Percentiles rank a stretch among this genome's conserved stretches.
phyloP scores from a whole-genome alignment of 768 basidiomycete species.

The Boletus edulis region DNA sequence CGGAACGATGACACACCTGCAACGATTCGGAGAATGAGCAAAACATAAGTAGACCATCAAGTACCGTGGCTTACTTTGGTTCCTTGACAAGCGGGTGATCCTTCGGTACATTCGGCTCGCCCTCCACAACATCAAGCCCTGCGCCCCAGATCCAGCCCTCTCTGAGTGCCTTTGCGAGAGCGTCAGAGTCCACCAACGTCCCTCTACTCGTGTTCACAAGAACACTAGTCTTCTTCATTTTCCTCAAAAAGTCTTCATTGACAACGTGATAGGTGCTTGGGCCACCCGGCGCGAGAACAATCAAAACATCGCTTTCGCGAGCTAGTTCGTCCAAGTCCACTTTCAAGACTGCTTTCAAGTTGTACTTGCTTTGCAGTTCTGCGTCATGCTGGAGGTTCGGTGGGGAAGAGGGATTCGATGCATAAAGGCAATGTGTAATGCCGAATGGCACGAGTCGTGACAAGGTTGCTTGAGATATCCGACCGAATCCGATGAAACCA shows the following conservation, averaged over 20 bases:
- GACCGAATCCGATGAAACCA: slow-evolving; percentile 93
- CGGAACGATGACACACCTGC: slow-evolving; percentile 78
- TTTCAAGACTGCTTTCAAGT: slow-evolving; percentile 42
- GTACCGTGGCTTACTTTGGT: slow-evolving; percentile 49
- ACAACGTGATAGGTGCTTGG: slow-evolving; percentile 69
- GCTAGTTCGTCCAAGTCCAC: slow-evolving; percentile 72
- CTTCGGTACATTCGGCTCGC: slow-evolving; percentile 71
- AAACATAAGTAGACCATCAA: background rate
- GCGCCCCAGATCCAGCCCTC: slow-evolving; percentile 88
- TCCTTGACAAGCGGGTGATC: slow-evolving; percentile 83
- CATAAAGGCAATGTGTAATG: slow-evolving; percentile 70
- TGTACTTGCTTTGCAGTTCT: slow-evolving; percentile 35
- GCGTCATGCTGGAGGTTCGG: slow-evolving; percentile 40
- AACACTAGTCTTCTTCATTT: slow-evolving; percentile 84
- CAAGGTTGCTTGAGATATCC: slow-evolving; percentile 86
- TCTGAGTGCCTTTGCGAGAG: slow-evolving; percentile 74
- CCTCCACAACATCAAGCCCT: slow-evolving; percentile 91
- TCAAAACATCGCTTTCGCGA: slow-evolving; percentile 74
- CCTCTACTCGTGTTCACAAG: slow-evolving; percentile 87
- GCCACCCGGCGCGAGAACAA: slow-evolving; percentile 81
- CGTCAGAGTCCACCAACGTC: slow-evolving; percentile 86
- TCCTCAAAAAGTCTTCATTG: slow-evolving; percentile 62
- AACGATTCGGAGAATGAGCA: background rate
- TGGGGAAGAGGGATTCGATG: slow-evolving; percentile 51
- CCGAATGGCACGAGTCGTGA: slow-evolving; percentile 81